Conservation (phyloP, 306 rosid genomes). For the Cercis canadensis region DNA sequence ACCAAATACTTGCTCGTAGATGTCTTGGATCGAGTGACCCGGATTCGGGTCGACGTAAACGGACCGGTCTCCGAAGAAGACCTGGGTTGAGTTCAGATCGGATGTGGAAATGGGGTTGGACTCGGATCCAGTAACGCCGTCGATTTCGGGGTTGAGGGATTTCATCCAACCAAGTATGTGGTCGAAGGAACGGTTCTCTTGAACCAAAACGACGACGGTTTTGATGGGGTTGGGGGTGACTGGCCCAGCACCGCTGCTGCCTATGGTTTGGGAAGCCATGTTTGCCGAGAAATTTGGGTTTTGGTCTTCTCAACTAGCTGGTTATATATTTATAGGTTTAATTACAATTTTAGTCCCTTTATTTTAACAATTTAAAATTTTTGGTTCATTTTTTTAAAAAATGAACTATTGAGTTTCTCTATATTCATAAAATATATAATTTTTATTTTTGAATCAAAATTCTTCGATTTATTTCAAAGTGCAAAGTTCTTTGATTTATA, state of each 20-base stretch:
- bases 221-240: conserved; percentile 51
- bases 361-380: no score
- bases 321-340: neutral
- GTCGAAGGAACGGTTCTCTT: conserved; percentile 93
- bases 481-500: no score
- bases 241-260: neutral
- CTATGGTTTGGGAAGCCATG: conserved; percentile 34
- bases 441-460: no score
- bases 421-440: no score
- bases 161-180: conserved; percentile 94
- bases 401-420: no score
- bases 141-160: conserved; percentile 63
- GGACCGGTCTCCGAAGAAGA: conserved; percentile 47
- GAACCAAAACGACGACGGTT: conserved; percentile 82
- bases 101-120: conserved; percentile 61
- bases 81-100: conserved; percentile 44
- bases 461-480: no score
- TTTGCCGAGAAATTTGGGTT: neutral
- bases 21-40: conserved; percentile 74
- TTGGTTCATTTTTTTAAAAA: no score
- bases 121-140: conserved; percentile 66
- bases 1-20: conserved; percentile 83
- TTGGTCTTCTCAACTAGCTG: neutral
- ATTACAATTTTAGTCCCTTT: no score
- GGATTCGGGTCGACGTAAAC: conserved; percentile 77